Evolutionary conservation across 2,329 filamentous ascomycete genomes (phyloP), one percentile per base, ranked within the genome.

Genomic region (Nemania diffusa): DNA sequence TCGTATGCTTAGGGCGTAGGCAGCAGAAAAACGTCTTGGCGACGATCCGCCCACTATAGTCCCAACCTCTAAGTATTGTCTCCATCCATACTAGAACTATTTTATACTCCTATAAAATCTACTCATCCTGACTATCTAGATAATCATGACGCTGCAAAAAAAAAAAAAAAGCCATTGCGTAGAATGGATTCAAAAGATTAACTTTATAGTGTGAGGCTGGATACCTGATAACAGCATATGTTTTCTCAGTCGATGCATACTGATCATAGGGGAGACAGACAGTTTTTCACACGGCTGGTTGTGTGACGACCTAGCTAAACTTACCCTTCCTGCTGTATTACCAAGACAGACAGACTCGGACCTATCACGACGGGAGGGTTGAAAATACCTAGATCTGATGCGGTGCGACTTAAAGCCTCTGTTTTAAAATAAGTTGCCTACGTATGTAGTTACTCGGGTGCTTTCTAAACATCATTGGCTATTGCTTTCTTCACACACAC

Each of bases 291-390:
- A 34, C 8, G 17, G 37, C 37, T 17, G 5, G 37, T 5, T 2
- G 32, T 34, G 8, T 34, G 6, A 34, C 6, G 17, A 40, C 15
- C 37, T 40, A 13, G 13, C 37, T 40, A 13, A 13, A 17, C 37
- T 40, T 40, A 5, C 17, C 37, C 17, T 40, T 40, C 5, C 11
- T n/a, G n/a, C n/a, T n/a, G n/a, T 15, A 40, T 40, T 40, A 40
- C 37, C 17, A 40, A 17, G 11, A 40, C 17, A 40, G 17, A 15
- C 37, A 40, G 37, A 17, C 8, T 17, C 37, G 3, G 11, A 17
- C 44, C 44, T 59, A 59, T 59, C 44, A 59, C 24, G 29, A 8
- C 11, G 20, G 11, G 37, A 29, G 29, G 3, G 50, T 59, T 59
- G 57, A 37, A 59, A 59, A 40, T n/a, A 9, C 29, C 15, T 17